phyloP scores from a whole-genome alignment of 177 flowering plant species.

The Vitis hybrid region DNA sequence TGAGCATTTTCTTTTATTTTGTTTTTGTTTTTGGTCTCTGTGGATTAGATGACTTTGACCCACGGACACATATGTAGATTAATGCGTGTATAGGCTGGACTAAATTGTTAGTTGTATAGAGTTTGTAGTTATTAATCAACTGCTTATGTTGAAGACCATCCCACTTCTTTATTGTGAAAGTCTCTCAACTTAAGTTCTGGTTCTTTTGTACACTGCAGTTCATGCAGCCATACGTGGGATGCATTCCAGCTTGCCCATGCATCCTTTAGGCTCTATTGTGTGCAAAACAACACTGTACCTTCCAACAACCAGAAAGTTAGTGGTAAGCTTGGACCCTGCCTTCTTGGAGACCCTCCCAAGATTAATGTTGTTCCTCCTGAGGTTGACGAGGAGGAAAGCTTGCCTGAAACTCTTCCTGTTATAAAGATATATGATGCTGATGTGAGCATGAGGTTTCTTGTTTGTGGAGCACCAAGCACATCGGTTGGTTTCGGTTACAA shows the following conservation, averaged over 20 bases:
- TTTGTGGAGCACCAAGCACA: slow-evolving; percentile 76
- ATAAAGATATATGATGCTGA: slow-evolving; percentile 90
- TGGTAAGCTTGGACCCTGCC: slow-evolving; percentile 57
- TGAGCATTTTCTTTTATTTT: too few species aligned
- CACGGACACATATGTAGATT: too few species aligned
- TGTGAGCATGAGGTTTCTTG: slow-evolving; percentile 78
- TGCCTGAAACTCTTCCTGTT: slow-evolving; percentile 56
- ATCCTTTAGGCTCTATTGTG: slow-evolving; percentile 79
- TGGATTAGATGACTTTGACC: too few species aligned
- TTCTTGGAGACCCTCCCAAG: slow-evolving; percentile 87
- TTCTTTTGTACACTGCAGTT: slow-evolving; percentile 42
- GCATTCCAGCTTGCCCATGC: slow-evolving; percentile 94
- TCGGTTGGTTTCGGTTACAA: slow-evolving; percentile 44
- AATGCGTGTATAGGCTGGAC: too few species aligned
- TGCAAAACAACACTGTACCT: slow-evolving; percentile 44
- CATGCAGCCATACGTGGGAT: slow-evolving; percentile 91
- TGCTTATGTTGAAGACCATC: too few species aligned
- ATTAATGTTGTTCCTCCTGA: slow-evolving; percentile 56
- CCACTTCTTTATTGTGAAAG: not conserved
- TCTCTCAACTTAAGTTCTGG: too few species aligned
- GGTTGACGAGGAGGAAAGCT: slow-evolving; percentile 61
- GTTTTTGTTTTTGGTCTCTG: too few species aligned
- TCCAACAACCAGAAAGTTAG: slow-evolving; percentile 36
- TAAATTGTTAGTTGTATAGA: too few species aligned
- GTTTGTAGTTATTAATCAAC: too few species aligned